These are phyloP conservation scores for Sclerotinia nivalis DNA, from an alignment of 2,329 filamentous ascomycete genomes.

Conservation along the genomic window DNA sequence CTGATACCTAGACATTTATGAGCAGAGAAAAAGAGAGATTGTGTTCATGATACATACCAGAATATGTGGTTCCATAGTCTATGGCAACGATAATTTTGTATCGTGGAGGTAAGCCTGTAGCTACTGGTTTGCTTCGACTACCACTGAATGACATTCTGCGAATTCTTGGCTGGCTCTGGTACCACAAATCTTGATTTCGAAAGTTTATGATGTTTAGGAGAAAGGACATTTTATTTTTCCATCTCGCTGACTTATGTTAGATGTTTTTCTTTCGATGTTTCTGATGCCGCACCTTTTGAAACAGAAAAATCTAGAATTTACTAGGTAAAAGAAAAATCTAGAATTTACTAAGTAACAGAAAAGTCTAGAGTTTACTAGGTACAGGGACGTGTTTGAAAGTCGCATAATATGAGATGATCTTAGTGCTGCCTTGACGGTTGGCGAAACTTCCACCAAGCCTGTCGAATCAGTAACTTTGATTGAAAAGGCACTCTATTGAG, in stretches of 20 bases:
- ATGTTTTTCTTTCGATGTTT: not conserved
- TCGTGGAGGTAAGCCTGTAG: not conserved
- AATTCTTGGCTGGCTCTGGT: not conserved
- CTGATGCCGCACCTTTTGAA: not conserved
- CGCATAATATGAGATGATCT: not conserved
- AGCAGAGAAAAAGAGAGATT: not conserved
- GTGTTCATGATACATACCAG: conserved; percentile 23
- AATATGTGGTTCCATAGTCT: conserved; percentile 37
- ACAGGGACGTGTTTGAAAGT: not conserved
- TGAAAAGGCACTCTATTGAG: not conserved
- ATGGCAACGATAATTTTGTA: conserved; percentile 35
- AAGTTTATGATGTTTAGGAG: not conserved
- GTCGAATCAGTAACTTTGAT: not conserved
- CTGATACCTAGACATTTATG: conserved; percentile 21
- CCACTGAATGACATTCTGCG: not conserved
- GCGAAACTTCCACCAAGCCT: not conserved
- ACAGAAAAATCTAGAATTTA: not conserved
- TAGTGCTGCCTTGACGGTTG: not conserved
- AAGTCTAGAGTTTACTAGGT: not conserved
- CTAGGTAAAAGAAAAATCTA: too few relatives aligned
- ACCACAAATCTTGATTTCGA: not conserved
- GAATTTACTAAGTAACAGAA: not conserved
- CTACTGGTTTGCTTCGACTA: not conserved
- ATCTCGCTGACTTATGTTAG: not conserved
- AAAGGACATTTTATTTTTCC: not conserved